Evolutionary conservation across 1,284 basidiomycete species (phyloP).

Genomic region (Ganoderma boninense): DNA sequence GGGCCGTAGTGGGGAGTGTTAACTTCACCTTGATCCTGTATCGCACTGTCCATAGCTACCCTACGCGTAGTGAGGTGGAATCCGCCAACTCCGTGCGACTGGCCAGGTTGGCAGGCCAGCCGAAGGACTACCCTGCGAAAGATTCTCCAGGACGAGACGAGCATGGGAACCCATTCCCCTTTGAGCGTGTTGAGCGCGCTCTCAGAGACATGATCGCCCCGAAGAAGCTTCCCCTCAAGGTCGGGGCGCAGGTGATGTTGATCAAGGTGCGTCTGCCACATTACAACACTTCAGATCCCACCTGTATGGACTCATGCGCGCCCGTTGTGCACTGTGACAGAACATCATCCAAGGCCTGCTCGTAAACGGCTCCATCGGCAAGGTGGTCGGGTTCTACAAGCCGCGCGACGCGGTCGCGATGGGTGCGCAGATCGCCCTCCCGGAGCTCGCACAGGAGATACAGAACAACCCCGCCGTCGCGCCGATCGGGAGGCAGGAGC

Average conservation of each 20-base stretch:
- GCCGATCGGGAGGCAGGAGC: neutral
- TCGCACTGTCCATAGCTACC: conserved; percentile 55
- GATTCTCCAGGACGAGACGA: conserved; percentile 46
- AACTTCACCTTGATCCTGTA: neutral
- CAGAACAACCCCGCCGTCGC: neutral
- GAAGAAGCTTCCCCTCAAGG: conserved; percentile 42
- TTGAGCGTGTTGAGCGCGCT: conserved; percentile 34
- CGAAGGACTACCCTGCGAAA: conserved; percentile 45
- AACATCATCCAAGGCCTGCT: conserved; percentile 42
- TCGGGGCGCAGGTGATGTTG: conserved; percentile 53
- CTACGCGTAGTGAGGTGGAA: conserved; percentile 68
- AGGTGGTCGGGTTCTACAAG: conserved; percentile 62
- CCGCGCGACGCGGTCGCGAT: conserved; percentile 53
- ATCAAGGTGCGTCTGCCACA: conserved; percentile 45
- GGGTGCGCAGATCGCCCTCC: conserved; percentile 47
- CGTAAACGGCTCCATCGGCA: conserved; percentile 27
- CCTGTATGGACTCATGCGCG: neutral
- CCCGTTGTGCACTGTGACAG: neutral
- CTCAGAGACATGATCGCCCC: conserved; percentile 44
- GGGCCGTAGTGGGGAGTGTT: neutral
- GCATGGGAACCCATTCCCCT: conserved; percentile 24
- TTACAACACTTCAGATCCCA: neutral
- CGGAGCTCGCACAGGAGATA: conserved; percentile 20
- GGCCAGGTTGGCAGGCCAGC: conserved; percentile 36
- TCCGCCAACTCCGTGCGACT: conserved; percentile 61